Evolutionary conservation across 1,139 yeast species (phyloP).

Genomic region (Nakaseomyces sp.): DNA sequence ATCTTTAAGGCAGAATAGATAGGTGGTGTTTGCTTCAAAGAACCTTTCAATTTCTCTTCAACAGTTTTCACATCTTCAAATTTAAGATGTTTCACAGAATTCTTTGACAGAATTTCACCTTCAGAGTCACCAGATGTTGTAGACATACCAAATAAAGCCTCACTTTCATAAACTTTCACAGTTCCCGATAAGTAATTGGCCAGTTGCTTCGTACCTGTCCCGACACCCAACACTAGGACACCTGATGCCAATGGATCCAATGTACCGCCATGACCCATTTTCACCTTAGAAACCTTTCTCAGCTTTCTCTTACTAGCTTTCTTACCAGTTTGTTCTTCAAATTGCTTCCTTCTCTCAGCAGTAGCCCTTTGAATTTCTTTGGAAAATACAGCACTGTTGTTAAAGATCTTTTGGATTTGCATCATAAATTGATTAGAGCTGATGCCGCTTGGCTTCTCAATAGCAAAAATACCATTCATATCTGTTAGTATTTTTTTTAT

Average conservation of each 20-base stretch:
- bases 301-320: conserved; percentile 38
- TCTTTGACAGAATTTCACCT: conserved; percentile 64
- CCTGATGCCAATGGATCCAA: conserved; percentile 94
- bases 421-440: conserved; percentile 67
- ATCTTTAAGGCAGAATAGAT: conserved; percentile 88
- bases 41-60: conserved; percentile 62
- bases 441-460: conserved; percentile 82
- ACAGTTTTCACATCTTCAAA: conserved; percentile 43
- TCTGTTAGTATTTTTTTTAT: background rate
- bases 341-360: conserved; percentile 42
- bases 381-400: conserved; percentile 51
- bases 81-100: conserved; percentile 50
- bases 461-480: conserved; percentile 94
- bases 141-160: conserved; percentile 77
- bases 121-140: conserved; percentile 94
- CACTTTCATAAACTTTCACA: conserved; percentile 69
- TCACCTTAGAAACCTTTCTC: conserved; percentile 49
- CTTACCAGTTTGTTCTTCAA: conserved; percentile 36
- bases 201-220: conserved; percentile 76
- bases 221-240: conserved; percentile 82
- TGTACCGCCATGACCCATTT: conserved; percentile 98
- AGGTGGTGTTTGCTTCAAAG: conserved; percentile 85
- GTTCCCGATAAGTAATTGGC: conserved; percentile 65
- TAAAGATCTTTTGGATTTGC: conserved; percentile 54
- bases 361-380: conserved; percentile 44